These are phyloP conservation scores for Kluyveromyces starmeri DNA, from an alignment of 805 yeast species.

Conservation along the genomic window DNA sequence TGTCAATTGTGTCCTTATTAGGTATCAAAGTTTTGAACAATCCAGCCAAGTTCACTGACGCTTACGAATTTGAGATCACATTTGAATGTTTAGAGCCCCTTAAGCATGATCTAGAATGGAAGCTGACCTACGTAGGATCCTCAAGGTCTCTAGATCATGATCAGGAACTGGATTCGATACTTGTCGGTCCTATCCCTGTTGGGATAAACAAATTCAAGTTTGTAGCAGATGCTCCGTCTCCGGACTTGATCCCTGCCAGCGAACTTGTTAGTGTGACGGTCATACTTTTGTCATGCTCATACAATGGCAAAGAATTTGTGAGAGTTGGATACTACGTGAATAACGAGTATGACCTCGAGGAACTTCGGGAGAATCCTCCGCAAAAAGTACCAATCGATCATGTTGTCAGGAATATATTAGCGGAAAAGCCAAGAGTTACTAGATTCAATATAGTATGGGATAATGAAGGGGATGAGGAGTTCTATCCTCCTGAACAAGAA, in stretches of 20 bases:
- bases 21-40: slow-evolving; percentile 90
- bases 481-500: slow-evolving; percentile 68
- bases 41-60: slow-evolving; percentile 88
- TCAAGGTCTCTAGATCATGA: slow-evolving; percentile 92
- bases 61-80: slow-evolving; percentile 94
- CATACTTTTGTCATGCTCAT: slow-evolving; percentile 83
- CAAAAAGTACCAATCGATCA: slow-evolving; percentile 87
- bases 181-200: slow-evolving; percentile 99
- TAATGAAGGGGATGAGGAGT: slow-evolving; percentile 57
- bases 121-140: slow-evolving; percentile 92
- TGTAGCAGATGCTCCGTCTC: slow-evolving; percentile 94
- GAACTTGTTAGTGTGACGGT: slow-evolving; percentile 95
- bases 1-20: slow-evolving; percentile 89
- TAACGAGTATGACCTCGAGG: slow-evolving; percentile 92
- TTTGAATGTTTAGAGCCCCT: slow-evolving; percentile 93
- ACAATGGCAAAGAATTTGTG: slow-evolving; percentile 89
- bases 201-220: slow-evolving; percentile 91
- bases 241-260: slow-evolving; percentile 91
- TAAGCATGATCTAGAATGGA: slow-evolving; percentile 87
- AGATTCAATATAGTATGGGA: slow-evolving; percentile 97
- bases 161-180: slow-evolving; percentile 88
- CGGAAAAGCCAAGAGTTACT: slow-evolving; percentile 96
- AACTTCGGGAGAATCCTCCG: slow-evolving; percentile 88
- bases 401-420: slow-evolving; percentile 87
- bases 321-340: slow-evolving; percentile 97